These are phyloP conservation scores for Daldinia loculata DNA, from an alignment of 495 filamentous ascomycete genomes.

Conservation along the genomic window DNA sequence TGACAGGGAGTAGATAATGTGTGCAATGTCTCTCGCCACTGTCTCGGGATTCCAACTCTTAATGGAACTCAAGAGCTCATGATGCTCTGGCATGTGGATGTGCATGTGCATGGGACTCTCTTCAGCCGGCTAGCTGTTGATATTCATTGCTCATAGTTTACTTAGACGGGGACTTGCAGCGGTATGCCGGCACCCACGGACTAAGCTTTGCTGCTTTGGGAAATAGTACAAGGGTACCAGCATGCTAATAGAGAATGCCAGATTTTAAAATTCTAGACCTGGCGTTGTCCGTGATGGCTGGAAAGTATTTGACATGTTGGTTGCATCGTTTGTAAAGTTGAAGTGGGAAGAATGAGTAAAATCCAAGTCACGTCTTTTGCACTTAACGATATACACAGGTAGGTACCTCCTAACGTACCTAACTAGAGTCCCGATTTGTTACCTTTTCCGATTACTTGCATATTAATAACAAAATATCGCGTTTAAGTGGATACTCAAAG, in stretches of 20 bases:
- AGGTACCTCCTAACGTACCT: no score
- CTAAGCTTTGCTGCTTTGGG: conserved; percentile 19
- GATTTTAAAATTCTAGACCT: conserved; percentile 26
- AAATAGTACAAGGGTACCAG: conserved; percentile 19
- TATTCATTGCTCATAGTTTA: conserved; percentile 16
- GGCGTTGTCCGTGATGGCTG: conserved; percentile 35
- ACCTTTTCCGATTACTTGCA: neutral
- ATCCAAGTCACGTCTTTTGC: neutral
- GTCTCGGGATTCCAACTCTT: conserved; percentile 31
- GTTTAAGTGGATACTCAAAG: neutral
- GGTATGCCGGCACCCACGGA: conserved; percentile 40
- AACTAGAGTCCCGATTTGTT: neutral
- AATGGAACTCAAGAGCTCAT: conserved; percentile 4
- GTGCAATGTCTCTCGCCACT: conserved; percentile 40
- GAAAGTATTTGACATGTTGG: conserved; percentile 18
- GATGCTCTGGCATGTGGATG: conserved; percentile 37
- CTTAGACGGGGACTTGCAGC: conserved; percentile 14
- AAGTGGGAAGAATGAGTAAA: conserved; percentile 1
- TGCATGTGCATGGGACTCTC: conserved; percentile 23
- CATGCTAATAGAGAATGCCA: conserved; percentile 35
- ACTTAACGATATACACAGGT: neutral
- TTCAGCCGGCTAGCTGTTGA: conserved; percentile 1
- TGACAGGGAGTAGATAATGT: conserved; percentile 27
- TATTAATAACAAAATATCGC: neutral
- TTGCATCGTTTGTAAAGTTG: conserved; percentile 4